Conservation (phyloP, 2,329 filamentous ascomycete genomes). For the Dendrostoma leiphaemia region DNA sequence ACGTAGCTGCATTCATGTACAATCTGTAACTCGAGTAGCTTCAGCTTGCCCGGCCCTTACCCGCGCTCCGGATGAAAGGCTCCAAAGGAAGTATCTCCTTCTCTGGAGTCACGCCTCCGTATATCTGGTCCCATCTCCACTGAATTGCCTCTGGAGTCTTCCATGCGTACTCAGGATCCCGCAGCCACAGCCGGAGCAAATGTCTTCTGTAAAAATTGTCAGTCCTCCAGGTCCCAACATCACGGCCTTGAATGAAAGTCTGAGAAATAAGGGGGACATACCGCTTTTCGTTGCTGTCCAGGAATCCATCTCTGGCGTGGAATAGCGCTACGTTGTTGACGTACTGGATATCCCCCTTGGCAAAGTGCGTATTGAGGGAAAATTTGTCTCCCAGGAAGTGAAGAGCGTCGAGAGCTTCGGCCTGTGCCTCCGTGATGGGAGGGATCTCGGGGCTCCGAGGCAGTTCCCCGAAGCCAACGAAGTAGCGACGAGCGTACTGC, state of each 20-base stretch:
- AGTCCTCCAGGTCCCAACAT: slow-evolving; percentile 34
- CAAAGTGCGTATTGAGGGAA: slow-evolving; percentile 43
- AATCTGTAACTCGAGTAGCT: background rate
- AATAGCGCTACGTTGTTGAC: slow-evolving; percentile 55
- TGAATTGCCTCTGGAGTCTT: slow-evolving; percentile 41
- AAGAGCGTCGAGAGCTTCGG: slow-evolving; percentile 50
- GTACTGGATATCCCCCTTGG: slow-evolving; percentile 52
- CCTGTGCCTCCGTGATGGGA: slow-evolving; percentile 52
- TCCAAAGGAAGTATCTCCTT: slow-evolving; percentile 56
- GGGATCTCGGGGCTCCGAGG: slow-evolving; percentile 54
- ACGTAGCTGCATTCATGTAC: no score
- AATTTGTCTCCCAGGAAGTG: slow-evolving; percentile 48
- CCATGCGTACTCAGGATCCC: slow-evolving; percentile 49
- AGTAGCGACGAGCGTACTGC: slow-evolving; percentile 58
- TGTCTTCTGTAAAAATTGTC: slow-evolving; percentile 37
- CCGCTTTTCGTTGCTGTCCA: slow-evolving; percentile 41
- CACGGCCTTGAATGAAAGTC: slow-evolving; percentile 34
- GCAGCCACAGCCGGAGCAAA: slow-evolving; percentile 48
- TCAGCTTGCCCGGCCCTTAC: slow-evolving; percentile 25
- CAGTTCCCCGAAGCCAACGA: slow-evolving; percentile 55
- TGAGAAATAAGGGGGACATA: slow-evolving; percentile 27
- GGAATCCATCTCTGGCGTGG: slow-evolving; percentile 50
- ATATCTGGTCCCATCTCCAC: slow-evolving; percentile 52
- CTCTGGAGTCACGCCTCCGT: slow-evolving; percentile 48
- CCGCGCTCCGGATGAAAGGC: slow-evolving; percentile 43